Conservation (phyloP, 306 rosid genomes). For the Pueraria montana region DNA sequence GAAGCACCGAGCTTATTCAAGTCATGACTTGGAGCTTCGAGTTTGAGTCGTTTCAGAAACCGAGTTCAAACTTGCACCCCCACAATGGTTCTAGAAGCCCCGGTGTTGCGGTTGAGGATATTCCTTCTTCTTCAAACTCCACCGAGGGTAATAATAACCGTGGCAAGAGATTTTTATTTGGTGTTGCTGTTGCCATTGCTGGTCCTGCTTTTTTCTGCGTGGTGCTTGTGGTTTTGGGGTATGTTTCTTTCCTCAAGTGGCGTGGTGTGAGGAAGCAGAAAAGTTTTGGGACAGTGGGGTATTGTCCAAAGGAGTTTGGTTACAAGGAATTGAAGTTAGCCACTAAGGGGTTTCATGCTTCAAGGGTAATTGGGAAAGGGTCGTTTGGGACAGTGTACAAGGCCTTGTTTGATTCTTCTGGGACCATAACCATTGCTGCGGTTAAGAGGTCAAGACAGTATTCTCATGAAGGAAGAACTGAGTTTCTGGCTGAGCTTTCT, state of each 20-base stretch:
- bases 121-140: conserved; percentile 3
- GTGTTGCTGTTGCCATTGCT: conserved; percentile 55
- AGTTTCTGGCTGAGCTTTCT: conserved; percentile 49
- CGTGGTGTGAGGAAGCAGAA: conserved; percentile 34
- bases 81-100: conserved; percentile 70
- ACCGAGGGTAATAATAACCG: neutral
- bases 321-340: conserved; percentile 73
- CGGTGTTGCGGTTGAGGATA: conserved; percentile 28
- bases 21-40: conserved; percentile 74
- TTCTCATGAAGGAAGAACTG: conserved; percentile 41
- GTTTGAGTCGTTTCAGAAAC: conserved; percentile 31
- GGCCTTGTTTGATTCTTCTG: conserved; percentile 62
- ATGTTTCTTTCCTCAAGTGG: conserved; percentile 60
- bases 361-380: conserved; percentile 79
- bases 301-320: conserved; percentile 71
- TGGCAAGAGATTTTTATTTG: conserved; percentile 42
- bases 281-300: conserved; percentile 1
- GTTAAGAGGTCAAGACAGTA: conserved; percentile 51
- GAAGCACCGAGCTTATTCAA: conserved; percentile 77
- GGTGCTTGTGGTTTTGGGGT: conserved; percentile 60
- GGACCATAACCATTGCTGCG: conserved; percentile 62
- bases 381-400: conserved; percentile 91
- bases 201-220: conserved; percentile 62
- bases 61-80: neutral
- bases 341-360: conserved; percentile 78